These are phyloP conservation scores for Rhodocollybia butyracea DNA, from an alignment of 768 basidiomycete species.

Conservation along the genomic window DNA sequence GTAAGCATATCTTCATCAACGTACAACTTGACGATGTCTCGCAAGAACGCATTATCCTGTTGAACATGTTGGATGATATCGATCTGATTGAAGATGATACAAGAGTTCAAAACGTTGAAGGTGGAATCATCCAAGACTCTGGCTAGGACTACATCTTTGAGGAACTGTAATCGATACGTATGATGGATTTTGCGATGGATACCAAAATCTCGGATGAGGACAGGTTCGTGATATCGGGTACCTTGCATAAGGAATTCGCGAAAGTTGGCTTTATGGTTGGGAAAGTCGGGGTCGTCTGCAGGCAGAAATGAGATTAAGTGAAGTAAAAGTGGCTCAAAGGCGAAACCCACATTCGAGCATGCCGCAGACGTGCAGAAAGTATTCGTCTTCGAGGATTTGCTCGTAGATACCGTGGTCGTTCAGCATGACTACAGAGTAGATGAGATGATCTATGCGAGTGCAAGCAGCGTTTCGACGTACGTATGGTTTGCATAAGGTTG, in stretches of 20 bases:
- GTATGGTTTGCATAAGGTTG: slow-evolving; percentile 89
- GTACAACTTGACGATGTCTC: slow-evolving; percentile 74
- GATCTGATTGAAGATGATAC: slow-evolving; percentile 98
- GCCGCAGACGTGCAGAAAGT: slow-evolving; percentile 90
- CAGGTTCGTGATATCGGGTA: slow-evolving; percentile 86
- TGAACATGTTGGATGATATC: slow-evolving; percentile 94
- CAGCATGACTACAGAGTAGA: slow-evolving; percentile 65
- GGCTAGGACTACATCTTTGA: slow-evolving; percentile 97
- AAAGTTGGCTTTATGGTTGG: slow-evolving; percentile 94
- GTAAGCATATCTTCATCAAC: slow-evolving; percentile 66
- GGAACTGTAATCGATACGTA: slow-evolving; percentile 93
- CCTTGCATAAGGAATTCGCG: slow-evolving; percentile 86
- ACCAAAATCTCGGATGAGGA: slow-evolving; percentile 69
- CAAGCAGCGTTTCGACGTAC: slow-evolving; percentile 46
- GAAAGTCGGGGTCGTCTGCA: slow-evolving; percentile 95
- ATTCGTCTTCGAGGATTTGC: slow-evolving; percentile 88
- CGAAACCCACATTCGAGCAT: slow-evolving; percentile 85
- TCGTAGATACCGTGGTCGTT: slow-evolving; percentile 96
- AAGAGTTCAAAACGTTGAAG: slow-evolving; percentile 94
- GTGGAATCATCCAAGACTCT: slow-evolving; percentile 94
- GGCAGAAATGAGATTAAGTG: not conserved
- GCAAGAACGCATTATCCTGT: slow-evolving; percentile 69
- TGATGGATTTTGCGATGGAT: slow-evolving; percentile 93
- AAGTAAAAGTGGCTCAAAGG: slow-evolving; percentile 10
- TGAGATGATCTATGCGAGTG: not conserved